phyloP scores from a whole-genome alignment of 2,329 filamentous ascomycete species.

The Rutstroemia sydowiana region DNA sequence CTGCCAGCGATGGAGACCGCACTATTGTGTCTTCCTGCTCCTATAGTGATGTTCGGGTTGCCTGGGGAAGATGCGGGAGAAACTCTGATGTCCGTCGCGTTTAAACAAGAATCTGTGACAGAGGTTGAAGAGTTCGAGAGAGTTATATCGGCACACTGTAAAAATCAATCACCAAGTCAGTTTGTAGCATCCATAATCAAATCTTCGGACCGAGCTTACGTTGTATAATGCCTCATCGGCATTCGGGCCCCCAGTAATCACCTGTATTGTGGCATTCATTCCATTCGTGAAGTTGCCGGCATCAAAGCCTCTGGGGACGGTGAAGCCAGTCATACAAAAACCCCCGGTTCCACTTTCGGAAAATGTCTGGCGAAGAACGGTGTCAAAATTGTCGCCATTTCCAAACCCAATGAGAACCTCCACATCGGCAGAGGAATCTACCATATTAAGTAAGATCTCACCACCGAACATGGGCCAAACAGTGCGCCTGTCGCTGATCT shows the following conservation, averaged over 20 bases:
- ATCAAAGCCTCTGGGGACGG: slow-evolving; percentile 35
- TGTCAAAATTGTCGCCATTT: slow-evolving; percentile 21
- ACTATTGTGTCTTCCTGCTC: neutral
- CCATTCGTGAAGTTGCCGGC: slow-evolving; percentile 56
- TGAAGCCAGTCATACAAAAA: slow-evolving; percentile 58
- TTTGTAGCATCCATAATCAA: neutral
- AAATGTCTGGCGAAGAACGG: slow-evolving; percentile 19
- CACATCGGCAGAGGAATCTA: slow-evolving; percentile 34
- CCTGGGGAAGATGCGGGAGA: slow-evolving; percentile 13
- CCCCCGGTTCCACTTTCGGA: slow-evolving; percentile 36
- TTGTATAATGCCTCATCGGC: slow-evolving; percentile 57
- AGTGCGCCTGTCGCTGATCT: slow-evolving; percentile 37
- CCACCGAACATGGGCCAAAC: slow-evolving; percentile 41
- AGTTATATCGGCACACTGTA: slow-evolving; percentile 61
- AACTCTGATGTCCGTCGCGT: slow-evolving; percentile 44
- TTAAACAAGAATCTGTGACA: slow-evolving; percentile 48
- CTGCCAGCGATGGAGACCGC: neutral
- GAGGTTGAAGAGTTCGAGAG: slow-evolving; percentile 47
- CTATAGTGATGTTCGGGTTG: slow-evolving; percentile 14
- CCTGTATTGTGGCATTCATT: slow-evolving; percentile 60
- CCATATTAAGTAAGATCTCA: slow-evolving; percentile 44
- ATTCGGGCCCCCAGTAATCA: slow-evolving; percentile 56
- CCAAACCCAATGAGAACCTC: slow-evolving; percentile 24
- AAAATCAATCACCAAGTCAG: neutral
- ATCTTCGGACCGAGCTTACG: slow-evolving; percentile 7